Conservation (phyloP, 78 protist genomes). For the Dictyostelium discoideum region DNA sequence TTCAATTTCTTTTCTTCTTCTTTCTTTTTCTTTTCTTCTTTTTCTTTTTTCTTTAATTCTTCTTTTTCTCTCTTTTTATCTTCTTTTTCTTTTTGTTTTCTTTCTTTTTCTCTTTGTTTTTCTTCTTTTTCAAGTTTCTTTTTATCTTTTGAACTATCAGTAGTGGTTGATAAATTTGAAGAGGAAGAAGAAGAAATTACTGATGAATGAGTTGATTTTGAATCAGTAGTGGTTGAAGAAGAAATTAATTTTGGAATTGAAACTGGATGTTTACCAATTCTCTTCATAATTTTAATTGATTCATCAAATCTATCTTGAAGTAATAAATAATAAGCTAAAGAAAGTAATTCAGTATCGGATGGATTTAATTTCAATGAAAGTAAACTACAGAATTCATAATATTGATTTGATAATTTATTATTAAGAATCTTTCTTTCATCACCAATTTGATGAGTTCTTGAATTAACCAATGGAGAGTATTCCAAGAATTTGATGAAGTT, state of each 20-base stretch:
- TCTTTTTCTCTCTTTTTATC: constrained; percentile 10
- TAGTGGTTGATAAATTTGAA: not conserved
- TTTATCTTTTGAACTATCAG: constrained; percentile 40
- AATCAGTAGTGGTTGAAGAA: not conserved
- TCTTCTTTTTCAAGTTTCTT: constrained; percentile 43
- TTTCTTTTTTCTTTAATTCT: constrained; percentile 32
- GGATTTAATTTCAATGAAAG: constrained; percentile 34
- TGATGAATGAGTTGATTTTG: not conserved
- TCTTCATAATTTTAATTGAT: constrained; percentile 35
- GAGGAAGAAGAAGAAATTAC: not conserved
- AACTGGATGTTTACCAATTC: constrained; percentile 28
- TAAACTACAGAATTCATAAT: not conserved
- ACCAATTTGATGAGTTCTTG: constrained; percentile 71
- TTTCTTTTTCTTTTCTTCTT: constrained; percentile 34
- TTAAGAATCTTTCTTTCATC: constrained; percentile 54
- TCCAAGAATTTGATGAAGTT: constrained; percentile 27
- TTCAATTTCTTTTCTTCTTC: constrained; percentile 4
- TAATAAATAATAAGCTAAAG: constrained; percentile 53
- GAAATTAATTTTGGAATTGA: not conserved
- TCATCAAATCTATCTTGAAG: constrained; percentile 73
- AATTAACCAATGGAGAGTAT: constrained; percentile 66
- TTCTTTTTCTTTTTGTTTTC: constrained; percentile 42
- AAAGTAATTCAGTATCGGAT: constrained; percentile 49
- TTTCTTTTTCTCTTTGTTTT: constrained; percentile 54
- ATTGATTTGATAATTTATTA: constrained; percentile 41